Conservation (phyloP, 2,329 filamentous ascomycete species). For the Daldinia eschscholtzii region DNA sequence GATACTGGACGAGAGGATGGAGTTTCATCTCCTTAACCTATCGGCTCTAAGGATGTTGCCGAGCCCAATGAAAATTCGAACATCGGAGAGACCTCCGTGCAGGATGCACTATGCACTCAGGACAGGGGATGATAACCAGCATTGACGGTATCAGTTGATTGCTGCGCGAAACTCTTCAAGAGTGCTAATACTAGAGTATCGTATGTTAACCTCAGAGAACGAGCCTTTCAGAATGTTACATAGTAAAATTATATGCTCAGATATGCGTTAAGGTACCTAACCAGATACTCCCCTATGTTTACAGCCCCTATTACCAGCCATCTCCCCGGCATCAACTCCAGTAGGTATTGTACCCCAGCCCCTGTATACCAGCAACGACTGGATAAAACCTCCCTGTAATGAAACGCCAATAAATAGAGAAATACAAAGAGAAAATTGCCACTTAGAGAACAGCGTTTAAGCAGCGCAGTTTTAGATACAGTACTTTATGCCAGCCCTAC, state of each 20-base stretch:
- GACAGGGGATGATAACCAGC: not conserved
- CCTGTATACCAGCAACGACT: slow-evolving; percentile 5
- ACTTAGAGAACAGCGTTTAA: slow-evolving; percentile 18
- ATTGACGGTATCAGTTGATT: not conserved
- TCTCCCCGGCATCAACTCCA: slow-evolving; percentile 5
- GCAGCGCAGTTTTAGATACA: slow-evolving; percentile 7
- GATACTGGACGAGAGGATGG: slow-evolving; percentile 4
- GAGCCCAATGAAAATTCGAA: not conserved
- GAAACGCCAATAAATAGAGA: slow-evolving; percentile 25
- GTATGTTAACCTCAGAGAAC: not conserved
- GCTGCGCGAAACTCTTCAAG: not conserved
- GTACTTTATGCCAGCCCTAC: slow-evolving; percentile 38
- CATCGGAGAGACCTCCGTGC: not conserved
- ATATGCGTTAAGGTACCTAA: not conserved
- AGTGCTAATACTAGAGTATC: not conserved
- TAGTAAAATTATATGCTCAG: not conserved
- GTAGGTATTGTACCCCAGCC: not conserved
- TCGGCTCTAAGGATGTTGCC: slow-evolving; percentile 7
- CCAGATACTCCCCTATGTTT: not conserved
- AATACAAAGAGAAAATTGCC: slow-evolving; percentile 38
- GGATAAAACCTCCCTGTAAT: slow-evolving; percentile 12
- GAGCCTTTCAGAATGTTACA: not conserved
- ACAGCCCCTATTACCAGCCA: not conserved
- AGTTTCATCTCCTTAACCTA: slow-evolving; percentile 6
- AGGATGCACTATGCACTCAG: not conserved